phyloP scores from a whole-genome alignment of 2,329 filamentous ascomycete genomes.

The Trichoderma sp. region DNA sequence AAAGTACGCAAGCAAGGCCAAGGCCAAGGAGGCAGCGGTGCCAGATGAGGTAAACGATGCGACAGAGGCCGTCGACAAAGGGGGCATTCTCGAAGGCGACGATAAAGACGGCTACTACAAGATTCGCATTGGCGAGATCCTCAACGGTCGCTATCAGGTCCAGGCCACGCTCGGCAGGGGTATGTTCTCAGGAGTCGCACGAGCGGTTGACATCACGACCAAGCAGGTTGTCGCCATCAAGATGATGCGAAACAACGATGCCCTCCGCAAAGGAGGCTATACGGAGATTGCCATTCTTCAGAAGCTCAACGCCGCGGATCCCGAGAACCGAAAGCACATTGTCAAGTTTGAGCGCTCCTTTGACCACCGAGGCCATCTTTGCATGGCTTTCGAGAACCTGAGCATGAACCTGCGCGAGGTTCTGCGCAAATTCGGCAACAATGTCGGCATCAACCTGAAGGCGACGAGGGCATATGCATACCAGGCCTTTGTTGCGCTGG shows the following conservation, averaged over 20 bases:
- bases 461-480: slow-evolving; percentile 88
- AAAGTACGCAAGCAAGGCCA: slow-evolving; percentile 60
- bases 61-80: slow-evolving; percentile 62
- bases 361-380: slow-evolving; percentile 92
- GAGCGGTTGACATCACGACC: slow-evolving; percentile 75
- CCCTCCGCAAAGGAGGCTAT: slow-evolving; percentile 85
- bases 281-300: slow-evolving; percentile 94
- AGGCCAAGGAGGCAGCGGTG: slow-evolving; percentile 40
- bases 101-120: slow-evolving; percentile 97
- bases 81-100: slow-evolving; percentile 86
- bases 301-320: slow-evolving; percentile 82
- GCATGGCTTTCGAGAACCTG: slow-evolving; percentile 95
- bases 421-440: slow-evolving; percentile 91
- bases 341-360: slow-evolving; percentile 86
- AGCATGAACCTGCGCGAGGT: slow-evolving; percentile 92
- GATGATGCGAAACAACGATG: slow-evolving; percentile 95
- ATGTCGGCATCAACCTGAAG: slow-evolving; percentile 85
- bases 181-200: slow-evolving; percentile 96
- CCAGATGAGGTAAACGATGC: slow-evolving; percentile 49
- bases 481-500: slow-evolving; percentile 89
- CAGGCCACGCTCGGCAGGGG: slow-evolving; percentile 86
- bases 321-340: slow-evolving; percentile 87
- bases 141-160: slow-evolving; percentile 87
- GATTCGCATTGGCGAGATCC: slow-evolving; percentile 84
- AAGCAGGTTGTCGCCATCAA: slow-evolving; percentile 89